Base-by-base conservation (phyloP, 768 basidiomycete species). In the Megacollybia marginata region DNA sequence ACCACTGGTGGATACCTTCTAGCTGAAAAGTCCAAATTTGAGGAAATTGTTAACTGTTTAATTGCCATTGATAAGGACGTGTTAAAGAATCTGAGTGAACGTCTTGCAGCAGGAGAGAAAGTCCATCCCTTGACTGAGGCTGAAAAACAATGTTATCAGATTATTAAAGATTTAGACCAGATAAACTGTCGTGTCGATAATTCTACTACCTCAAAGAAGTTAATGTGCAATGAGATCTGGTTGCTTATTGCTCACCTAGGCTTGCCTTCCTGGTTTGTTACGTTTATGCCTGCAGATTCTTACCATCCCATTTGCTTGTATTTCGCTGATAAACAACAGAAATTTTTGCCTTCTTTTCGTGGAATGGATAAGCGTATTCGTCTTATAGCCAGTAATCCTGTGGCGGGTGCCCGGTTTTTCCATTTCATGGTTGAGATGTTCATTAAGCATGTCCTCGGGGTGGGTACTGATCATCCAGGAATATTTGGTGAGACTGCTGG, bases 361-460 rank as follows among this genome's bases (percentile, higher is more conserved):
- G n/a, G n/a, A n/a, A n/a, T n/a, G n/a, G n/a, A n/a, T n/a, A n/a
- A n/a, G n/a, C n/a, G n/a, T n/a, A n/a, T n/a, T n/a, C n/a, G n/a
- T n/a, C n/a, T n/a, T n/a, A n/a, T n/a, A n/a, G n/a, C n/a, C n/a
- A n/a, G n/a, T n/a, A n/a, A n/a, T n/a, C n/a, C n/a, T n/a, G n/a
- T n/a, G n/a, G n/a, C n/a, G n/a, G n/a, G n/a, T n/a, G n/a, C n/a
- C n/a, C n/a, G n/a, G n/a, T n/a, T n/a, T n/a, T n/a, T n/a, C n/a
- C n/a, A n/a, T n/a, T n/a, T n/a, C n/a, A n/a, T n/a, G n/a, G n/a
- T n/a, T n/a, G n/a, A n/a, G n/a, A n/a, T n/a, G n/a, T n/a, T n/a
- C n/a, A n/a, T n/a, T n/a, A n/a, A n/a, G n/a, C n/a, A n/a, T n/a
- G 65, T 9, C 65, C 66, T 45, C 54, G 60, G 28, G 65, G 66